Conservation (phyloP, 768 basidiomycete genomes). For the Trametes sanguinea region DNA sequence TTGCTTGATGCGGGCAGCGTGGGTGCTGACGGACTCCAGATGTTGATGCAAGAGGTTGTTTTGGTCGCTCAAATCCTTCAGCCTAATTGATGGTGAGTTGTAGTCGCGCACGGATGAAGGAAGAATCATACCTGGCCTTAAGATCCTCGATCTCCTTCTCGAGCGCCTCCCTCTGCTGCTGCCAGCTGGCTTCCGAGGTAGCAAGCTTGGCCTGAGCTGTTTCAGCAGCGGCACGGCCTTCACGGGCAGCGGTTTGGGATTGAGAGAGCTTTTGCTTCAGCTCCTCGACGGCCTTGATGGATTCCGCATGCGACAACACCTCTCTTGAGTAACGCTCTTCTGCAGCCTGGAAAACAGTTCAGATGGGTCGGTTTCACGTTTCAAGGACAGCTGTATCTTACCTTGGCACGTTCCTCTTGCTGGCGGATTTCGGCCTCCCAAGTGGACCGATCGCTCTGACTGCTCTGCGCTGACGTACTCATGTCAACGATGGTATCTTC, state of each 20-base stretch:
- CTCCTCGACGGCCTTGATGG: conserved; percentile 69
- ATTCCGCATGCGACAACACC: conserved; percentile 83
- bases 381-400: conserved; percentile 29
- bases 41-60: conserved; percentile 80
- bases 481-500: conserved; percentile 84
- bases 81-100: conserved; percentile 42
- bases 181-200: conserved; percentile 79
- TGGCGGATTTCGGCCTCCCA: conserved; percentile 68
- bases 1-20: conserved; percentile 78
- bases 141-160: conserved; percentile 79
- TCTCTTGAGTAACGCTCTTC: conserved; percentile 82
- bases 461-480: conserved; percentile 69
- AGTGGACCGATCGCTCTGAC: conserved; percentile 60
- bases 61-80: conserved; percentile 72
- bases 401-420: conserved; percentile 71
- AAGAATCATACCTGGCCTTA: conserved; percentile 56
- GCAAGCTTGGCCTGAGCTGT: conserved; percentile 74
- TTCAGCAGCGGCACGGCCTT: conserved; percentile 62
- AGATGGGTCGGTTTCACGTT: background rate
- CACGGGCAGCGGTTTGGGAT: conserved; percentile 55
- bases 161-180: conserved; percentile 71
- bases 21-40: conserved; percentile 79
- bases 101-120: background rate
- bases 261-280: conserved; percentile 63
- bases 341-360: conserved; percentile 42